A percentile compares a stretch with the other conserved stretches of the same genome.
These are phyloP conservation scores for Penicillium desertorum DNA, from an alignment of 495 filamentous ascomycete genomes.

Conservation along the genomic window DNA sequence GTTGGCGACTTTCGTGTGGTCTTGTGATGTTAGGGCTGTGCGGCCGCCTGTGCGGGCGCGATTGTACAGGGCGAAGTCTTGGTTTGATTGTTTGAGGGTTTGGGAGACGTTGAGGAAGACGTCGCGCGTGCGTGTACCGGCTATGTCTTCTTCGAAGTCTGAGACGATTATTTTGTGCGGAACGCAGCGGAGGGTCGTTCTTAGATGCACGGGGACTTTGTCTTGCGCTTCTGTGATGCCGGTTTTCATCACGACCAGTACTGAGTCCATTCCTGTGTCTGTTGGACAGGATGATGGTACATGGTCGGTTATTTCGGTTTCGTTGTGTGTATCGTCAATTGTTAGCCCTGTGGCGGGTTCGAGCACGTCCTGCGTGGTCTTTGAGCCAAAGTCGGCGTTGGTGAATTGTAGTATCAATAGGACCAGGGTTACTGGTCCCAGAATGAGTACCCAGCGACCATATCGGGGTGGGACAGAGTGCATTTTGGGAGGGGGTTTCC, in stretches of 20 bases:
- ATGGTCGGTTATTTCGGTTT: constrained; percentile 1
- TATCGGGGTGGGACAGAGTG: constrained; percentile 25
- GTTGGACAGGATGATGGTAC: constrained; percentile 24
- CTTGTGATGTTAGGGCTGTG: constrained; percentile 29
- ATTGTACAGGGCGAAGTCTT: constrained; percentile 48
- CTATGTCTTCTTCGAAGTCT: constrained; percentile 49
- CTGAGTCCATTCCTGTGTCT: constrained; percentile 35
- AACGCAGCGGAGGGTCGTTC: constrained; percentile 48
- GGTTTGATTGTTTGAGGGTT: constrained; percentile 28
- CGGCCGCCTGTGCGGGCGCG: constrained; percentile 39
- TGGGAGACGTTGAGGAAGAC: constrained; percentile 43
- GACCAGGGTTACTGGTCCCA: constrained; percentile 17
- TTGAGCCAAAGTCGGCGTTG: constrained; percentile 8
- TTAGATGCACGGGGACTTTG: constrained; percentile 46
- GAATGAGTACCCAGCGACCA: constrained; percentile 27
- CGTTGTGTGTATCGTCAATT: constrained; percentile 5
- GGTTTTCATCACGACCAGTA: constrained; percentile 50
- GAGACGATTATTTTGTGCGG: constrained; percentile 49
- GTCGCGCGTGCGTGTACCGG: constrained; percentile 39
- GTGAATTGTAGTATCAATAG: constrained; percentile 23
- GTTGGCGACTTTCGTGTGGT: constrained; percentile 34
- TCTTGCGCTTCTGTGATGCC: constrained; percentile 47
- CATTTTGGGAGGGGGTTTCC: constrained; percentile 15
- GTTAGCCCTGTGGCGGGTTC: constrained; percentile 3
- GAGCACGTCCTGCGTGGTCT: constrained; percentile 13